phyloP scores from a whole-genome alignment of 805 yeast genomes.

The Pichia manshurica region DNA sequence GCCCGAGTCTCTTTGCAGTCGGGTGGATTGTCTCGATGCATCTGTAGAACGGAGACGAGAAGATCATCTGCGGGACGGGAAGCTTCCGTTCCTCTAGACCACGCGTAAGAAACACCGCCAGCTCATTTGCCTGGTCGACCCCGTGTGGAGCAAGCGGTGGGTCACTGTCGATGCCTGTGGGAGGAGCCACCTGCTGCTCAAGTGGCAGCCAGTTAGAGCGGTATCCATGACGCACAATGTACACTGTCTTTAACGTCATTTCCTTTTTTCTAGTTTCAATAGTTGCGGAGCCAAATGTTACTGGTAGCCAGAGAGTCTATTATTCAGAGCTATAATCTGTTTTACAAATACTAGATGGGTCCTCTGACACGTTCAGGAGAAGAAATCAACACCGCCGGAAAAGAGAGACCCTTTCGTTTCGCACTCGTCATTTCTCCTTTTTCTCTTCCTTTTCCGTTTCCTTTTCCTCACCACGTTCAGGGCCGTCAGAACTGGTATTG shows the following conservation, averaged over 20 bases:
- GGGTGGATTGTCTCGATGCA: slow-evolving; percentile 82
- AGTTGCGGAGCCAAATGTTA: too few species aligned
- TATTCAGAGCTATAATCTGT: too few species aligned
- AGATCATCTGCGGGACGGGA: slow-evolving; percentile 64
- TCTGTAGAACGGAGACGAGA: slow-evolving; percentile 82
- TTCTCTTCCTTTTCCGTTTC: neutral
- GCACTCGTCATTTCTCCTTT: neutral
- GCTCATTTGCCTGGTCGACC: slow-evolving; percentile 75
- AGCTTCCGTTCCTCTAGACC: slow-evolving; percentile 12
- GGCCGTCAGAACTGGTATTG: neutral
- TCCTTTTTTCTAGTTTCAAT: slow-evolving; percentile 1
- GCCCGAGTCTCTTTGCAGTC: slow-evolving; percentile 49
- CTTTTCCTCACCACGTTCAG: slow-evolving; percentile 1
- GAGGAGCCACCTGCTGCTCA: slow-evolving; percentile 75
- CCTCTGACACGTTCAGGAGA: too few species aligned
- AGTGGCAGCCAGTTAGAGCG: slow-evolving; percentile 88
- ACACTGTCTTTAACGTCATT: slow-evolving; percentile 53
- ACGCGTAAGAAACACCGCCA: slow-evolving; percentile 55
- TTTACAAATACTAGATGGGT: too few species aligned
- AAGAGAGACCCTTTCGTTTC: too few species aligned
- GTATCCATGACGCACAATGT: slow-evolving; percentile 82
- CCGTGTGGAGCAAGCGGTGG: slow-evolving; percentile 88
- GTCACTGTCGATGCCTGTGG: slow-evolving; percentile 88
- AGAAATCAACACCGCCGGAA: too few species aligned
- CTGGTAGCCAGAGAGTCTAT: too few species aligned